These are phyloP conservation scores for Nicotiana attenuata DNA, from an alignment of 257 asterid species.

Conservation along the genomic window DNA sequence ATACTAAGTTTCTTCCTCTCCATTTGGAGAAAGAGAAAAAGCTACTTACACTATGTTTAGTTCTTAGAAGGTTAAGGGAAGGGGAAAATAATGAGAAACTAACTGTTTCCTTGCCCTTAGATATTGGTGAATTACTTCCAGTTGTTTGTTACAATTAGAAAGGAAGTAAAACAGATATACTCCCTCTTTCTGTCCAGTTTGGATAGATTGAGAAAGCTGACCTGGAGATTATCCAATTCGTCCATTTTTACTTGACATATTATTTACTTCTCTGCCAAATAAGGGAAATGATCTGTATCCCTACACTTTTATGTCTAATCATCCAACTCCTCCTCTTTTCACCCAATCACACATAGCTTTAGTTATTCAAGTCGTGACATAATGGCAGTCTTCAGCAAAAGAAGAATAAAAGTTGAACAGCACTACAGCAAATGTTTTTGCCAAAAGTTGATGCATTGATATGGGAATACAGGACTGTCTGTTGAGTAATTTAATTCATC, in stretches of 20 bases:
- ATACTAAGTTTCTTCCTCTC: neutral
- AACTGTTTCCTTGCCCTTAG: neutral
- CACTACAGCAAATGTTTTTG: neutral
- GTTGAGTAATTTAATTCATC: neutral
- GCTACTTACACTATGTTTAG: neutral
- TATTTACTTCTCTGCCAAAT: neutral
- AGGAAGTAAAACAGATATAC: neutral
- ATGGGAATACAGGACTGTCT: neutral
- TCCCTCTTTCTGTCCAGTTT: neutral
- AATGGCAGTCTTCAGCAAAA: neutral
- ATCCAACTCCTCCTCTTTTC: neutral
- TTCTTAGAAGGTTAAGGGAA: neutral
- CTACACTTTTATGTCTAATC: neutral
- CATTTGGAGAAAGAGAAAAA: neutral
- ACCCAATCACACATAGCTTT: neutral
- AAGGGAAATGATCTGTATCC: neutral
- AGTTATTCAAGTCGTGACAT: neutral
- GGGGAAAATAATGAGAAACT: neutral
- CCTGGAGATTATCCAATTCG: neutral
- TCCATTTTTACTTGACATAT: neutral
- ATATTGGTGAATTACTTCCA: neutral
- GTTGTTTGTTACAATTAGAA: neutral
- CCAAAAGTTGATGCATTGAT: neutral
- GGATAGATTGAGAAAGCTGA: conserved; percentile 7
- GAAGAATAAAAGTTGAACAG: neutral